phyloP scores from a whole-genome alignment of 768 basidiomycete genomes.

The Coprinopsis marcescibilis region DNA sequence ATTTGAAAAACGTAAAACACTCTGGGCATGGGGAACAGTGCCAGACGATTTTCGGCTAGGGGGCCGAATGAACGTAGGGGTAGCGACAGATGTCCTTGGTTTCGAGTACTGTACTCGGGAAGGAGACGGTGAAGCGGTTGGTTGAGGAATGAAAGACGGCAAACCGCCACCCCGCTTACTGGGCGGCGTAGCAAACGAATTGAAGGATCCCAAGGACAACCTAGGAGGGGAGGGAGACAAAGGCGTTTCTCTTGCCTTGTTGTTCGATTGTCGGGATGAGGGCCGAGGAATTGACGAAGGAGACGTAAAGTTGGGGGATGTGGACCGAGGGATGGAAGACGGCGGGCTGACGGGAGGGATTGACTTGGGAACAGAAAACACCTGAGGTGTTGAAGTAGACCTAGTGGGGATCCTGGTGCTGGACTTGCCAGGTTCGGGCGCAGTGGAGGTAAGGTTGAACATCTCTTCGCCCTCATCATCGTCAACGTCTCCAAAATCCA shows the following conservation, averaged over 20 bases:
- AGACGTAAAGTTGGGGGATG: slow-evolving; percentile 21
- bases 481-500: slow-evolving; percentile 28
- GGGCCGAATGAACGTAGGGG: slow-evolving; percentile 40
- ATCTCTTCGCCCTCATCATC: slow-evolving; percentile 27
- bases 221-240: slow-evolving; percentile 29
- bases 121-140: slow-evolving; percentile 41
- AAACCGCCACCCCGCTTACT: slow-evolving; percentile 41
- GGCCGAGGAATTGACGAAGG: slow-evolving; percentile 52
- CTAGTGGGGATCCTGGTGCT: too few species aligned
- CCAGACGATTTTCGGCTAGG: slow-evolving; percentile 35
- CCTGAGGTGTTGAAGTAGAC: too few species aligned
- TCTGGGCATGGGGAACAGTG: slow-evolving; percentile 19
- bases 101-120: slow-evolving; percentile 24
- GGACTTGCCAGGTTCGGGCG: slow-evolving; percentile 4
- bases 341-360: slow-evolving; percentile 27
- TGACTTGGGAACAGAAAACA: too few species aligned
- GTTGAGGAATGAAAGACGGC: slow-evolving; percentile 61
- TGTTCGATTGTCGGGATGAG: slow-evolving; percentile 18
- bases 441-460: slow-evolving; percentile 26
- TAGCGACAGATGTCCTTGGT: slow-evolving; percentile 25
- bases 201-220: slow-evolving; percentile 17
- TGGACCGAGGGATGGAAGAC: slow-evolving; percentile 25
- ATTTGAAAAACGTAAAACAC: slow-evolving; percentile 31
- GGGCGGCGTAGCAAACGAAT: slow-evolving; percentile 44
- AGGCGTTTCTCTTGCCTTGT: neutral